Evolutionary conservation across 106 monocot genomes (phyloP).

Genomic region (Apostasia shenzhenica): DNA sequence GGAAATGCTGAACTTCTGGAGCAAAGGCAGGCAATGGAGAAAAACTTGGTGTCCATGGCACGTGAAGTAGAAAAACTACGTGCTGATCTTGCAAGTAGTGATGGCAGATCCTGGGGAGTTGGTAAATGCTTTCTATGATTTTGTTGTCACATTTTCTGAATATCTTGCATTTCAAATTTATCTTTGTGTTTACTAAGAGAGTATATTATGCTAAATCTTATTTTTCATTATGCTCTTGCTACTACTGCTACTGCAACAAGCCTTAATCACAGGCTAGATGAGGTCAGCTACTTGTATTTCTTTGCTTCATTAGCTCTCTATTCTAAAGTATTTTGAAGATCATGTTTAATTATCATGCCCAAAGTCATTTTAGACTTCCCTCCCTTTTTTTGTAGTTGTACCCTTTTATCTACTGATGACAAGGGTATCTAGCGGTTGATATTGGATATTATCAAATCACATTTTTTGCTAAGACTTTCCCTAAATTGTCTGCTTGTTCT

Average conservation of each 20-base stretch:
- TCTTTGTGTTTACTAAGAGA: background rate
- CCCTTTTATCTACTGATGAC: no score
- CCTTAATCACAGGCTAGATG: no score
- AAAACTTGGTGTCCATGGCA: slow-evolving; percentile 61
- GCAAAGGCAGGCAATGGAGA: slow-evolving; percentile 63
- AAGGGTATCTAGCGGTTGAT: no score
- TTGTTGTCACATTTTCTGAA: background rate
- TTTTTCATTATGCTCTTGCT: no score
- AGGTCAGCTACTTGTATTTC: no score
- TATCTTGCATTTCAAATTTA: background rate
- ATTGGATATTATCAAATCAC: background rate
- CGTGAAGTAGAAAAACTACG: slow-evolving; percentile 58
- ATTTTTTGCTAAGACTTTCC: background rate
- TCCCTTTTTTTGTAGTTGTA: background rate
- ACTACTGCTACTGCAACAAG: no score
- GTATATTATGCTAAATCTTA: background rate
- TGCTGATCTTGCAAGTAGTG: slow-evolving; percentile 26
- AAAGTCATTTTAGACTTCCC: no score
- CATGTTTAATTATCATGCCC: no score
- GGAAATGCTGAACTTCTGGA: slow-evolving; percentile 55
- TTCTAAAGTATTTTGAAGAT: no score
- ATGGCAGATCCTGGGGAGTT: slow-evolving; percentile 27
- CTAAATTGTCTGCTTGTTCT: background rate
- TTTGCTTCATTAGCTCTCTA: no score
- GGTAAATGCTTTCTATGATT: slow-evolving; percentile 17